Evolutionary conservation across 2,329 filamentous ascomycete species (phyloP), one percentile per base, ranked within the genome.

Genomic region (Colletotrichum zoysiae): DNA sequence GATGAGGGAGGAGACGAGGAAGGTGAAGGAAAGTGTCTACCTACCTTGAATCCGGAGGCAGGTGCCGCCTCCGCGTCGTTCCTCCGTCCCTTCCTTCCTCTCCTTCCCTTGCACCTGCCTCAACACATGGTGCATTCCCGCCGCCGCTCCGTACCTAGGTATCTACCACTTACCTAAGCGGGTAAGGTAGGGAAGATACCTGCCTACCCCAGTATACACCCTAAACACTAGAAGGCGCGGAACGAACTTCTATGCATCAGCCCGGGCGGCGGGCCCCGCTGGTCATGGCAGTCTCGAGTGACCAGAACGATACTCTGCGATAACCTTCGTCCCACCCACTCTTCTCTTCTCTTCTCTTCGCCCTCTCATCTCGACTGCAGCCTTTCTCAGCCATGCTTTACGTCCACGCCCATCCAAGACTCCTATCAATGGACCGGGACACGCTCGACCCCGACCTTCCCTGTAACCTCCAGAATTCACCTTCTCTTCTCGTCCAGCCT

Each of bases 201-300:
- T 46, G n/a, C 6, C 6, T 46, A 26, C 26, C 26, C n/a, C 8
- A 6, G 44, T 46, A 46, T 18, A 9, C 5, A 48, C 46, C 20
- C 6, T 48, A 23, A 48, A 23, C 46, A 48, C 46, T 72, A 72
- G 70, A 72, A 72, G 65, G 42, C 55, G 65, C 55, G 65, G 70
- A 72, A 70, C 30, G 70, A 65, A 38, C 70, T 72, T 72, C 70
- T 33, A 70, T 72, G 70, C 70, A 69, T 64, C 38, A 69, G 51
- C 35, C 65, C 70, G 65, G 70, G 65, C 59, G 65, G 70, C 59
- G 65, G 70, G 59, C 59, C 56, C 65, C 59, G 70, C 70, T 70
- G 65, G 44, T 64, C 65, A 56, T 63, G 65, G 48, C 26, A 35
- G 8, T 23, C 38, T n/a, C 5, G 48, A n/a, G 58, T 11, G 69